Evolutionary conservation across 1,284 basidiomycete genomes (phyloP), one percentile per base, ranked within the genome.

Genomic region (Golubevia pallescens): DNA sequence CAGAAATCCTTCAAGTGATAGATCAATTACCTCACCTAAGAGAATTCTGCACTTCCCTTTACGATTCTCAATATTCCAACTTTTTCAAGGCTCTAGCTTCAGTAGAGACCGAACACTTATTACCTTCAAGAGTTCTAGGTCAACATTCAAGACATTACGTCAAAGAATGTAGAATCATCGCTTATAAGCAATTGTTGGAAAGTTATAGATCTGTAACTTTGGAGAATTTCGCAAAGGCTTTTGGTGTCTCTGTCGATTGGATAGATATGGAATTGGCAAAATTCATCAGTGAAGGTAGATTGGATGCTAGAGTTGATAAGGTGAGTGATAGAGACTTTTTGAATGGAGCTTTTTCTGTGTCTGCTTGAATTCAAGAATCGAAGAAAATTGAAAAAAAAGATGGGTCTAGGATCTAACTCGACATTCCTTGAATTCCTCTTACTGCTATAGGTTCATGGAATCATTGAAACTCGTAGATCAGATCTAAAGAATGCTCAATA

Each of bases 281-380:
- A 14, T 85, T 85, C 69, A 85, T 85, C 65, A 75, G 81, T 0
- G 66, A 74, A 6, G 83, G 81, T n/a, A 69, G 83, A 7, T 67
- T 85, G 54, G 73, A 80, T 7, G 83, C 83, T 7, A 81, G 82
- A 54, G 84, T 85, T 57, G 81, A 85, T 68, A 84, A 82, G 69
- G 83, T 70, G n/a, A 4, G 19, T 55, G 24, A 13, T 14, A n/a
- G n/a, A n/a, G n/a, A n/a, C n/a, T n/a, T n/a, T n/a, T n/a, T 28
- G 28, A 28, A 28, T 28, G 28, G 28, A 28, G 28, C 28, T 28
- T 28, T 28, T 28, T 28, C 28, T 28, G 28, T 28, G 28, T 28
- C 2, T 28, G 28, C 28, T 28, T 28, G 28, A 28, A 28, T 28
- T 28, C 28, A 28, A 28, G 28, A 28, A 28, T 28, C 28, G 28